Percentiles rank a stretch among this genome's conserved stretches.
Evolutionary conservation across 2,329 filamentous ascomycete species (phyloP).

Genomic region (Fusarium keratoplasticum): DNA sequence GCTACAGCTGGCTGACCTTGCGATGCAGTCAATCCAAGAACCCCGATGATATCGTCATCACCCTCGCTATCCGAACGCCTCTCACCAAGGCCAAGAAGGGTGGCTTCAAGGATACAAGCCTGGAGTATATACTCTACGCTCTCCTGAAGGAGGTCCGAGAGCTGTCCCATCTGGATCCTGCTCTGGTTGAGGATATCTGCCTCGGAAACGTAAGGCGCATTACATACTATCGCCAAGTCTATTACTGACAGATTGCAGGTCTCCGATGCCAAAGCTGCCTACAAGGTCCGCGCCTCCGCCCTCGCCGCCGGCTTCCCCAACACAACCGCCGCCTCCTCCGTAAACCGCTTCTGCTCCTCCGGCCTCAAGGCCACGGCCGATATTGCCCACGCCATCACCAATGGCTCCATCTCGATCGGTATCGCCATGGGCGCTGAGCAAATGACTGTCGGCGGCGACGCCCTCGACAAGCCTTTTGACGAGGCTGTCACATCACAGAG

Average conservation of each 20-base stretch:
- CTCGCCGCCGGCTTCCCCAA: conserved; percentile 95
- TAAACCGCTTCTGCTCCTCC: conserved; percentile 98
- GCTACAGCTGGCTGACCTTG: conserved; percentile 6
- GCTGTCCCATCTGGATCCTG: conserved; percentile 81
- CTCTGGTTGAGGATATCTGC: conserved; percentile 88
- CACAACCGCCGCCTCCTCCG: conserved; percentile 81
- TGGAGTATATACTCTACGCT: conserved; percentile 88
- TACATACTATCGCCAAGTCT: not conserved
- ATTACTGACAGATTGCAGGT: conserved; percentile 63
- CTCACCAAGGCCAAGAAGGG: conserved; percentile 91
- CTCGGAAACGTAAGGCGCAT: conserved; percentile 79
- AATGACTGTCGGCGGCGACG: conserved; percentile 82
- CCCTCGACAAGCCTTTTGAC: conserved; percentile 79
- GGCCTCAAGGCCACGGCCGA: conserved; percentile 96
- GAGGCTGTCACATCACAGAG: conserved; percentile 76
- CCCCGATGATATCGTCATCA: conserved; percentile 96
- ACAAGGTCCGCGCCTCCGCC: conserved; percentile 88
- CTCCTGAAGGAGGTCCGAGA: conserved; percentile 81
- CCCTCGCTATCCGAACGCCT: conserved; percentile 88
- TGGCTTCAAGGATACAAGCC: conserved; percentile 91
- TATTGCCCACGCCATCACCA: conserved; percentile 87
- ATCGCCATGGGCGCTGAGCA: conserved; percentile 89
- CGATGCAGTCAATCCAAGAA: conserved; percentile 83
- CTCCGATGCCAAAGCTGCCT: conserved; percentile 85
- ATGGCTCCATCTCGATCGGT: conserved; percentile 86